Evolutionary conservation across 371 early-diverging fungal species (phyloP), one percentile per base, ranked within the genome.

Genomic region (Haplosporangium sp.): DNA sequence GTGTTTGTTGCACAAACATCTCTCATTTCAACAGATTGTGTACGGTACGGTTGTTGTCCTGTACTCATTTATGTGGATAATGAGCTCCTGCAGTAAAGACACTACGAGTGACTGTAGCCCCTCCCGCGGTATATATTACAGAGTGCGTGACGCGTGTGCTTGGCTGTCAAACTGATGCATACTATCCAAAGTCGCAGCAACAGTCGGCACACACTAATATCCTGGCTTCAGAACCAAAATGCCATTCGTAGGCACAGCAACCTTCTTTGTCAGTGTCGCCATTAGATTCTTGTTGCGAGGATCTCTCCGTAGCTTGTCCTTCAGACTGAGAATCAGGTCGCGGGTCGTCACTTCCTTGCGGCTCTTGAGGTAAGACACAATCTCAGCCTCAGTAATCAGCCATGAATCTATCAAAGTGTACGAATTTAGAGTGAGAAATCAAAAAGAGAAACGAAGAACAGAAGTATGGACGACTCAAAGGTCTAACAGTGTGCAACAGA

Each of bases 351-450:
- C 83, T 21, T 55, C 61, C 45, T 83, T 82, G 7, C 81, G 76
- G 54, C 80, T 85, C 56, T 84, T 87, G 59, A 91, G 87, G 10
- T 91, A 61, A 1, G 86, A 82, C 23, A 91, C 82, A 0, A 93
- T 90, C 74, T 93, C 93, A 37, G 86, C 83, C 62, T 91, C 91
- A 14, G 91, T 91, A 52, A 93, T 90, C 42, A 92, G 62, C 48
- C 60, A 40, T 14, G 82, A 61, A 7, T 75, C 81, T 64, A 47
- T 48, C 6, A 52, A 11, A 9, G 37, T 29, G 1, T 52, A 57
- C 18, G 40, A 47, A 16, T 5, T 4, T 9, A 37, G 18, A 20
- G 13, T 36, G 6, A n/a, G 18, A 2, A 38, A 21, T 13, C 7
- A 45, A 53, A 2, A 53, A 9, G 54, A 41, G 20, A 21, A 20